phyloP scores from a whole-genome alignment of 2,329 filamentous ascomycete genomes.

The Aspergillus pseudoglaucus region DNA sequence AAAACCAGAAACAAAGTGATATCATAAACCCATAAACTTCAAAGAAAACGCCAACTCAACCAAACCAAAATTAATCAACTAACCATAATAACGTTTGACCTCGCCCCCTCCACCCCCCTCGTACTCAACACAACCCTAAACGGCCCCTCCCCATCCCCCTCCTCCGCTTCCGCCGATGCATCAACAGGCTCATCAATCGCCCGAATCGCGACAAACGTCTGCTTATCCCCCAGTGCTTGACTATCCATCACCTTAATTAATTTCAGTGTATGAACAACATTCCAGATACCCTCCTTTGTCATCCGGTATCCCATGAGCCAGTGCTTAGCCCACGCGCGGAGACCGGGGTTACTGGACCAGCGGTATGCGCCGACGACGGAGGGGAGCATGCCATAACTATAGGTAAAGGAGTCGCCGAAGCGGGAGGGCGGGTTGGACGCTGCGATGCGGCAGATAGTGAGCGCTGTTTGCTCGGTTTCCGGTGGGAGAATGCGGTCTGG shows the following conservation, averaged over 20 bases:
- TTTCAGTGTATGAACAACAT: conserved; percentile 3
- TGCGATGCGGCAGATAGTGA: conserved; percentile 9
- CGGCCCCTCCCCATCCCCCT: neutral
- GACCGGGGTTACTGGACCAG: conserved; percentile 7
- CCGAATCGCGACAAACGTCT: conserved; percentile 1
- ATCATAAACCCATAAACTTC: no score
- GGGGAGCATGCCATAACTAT: conserved; percentile 9
- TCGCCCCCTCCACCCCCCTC: neutral
- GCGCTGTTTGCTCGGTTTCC: conserved; percentile 5
- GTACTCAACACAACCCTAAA: neutral
- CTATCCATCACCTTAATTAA: conserved; percentile 4
- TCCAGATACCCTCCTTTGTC: conserved; percentile 7
- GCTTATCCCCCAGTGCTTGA: neutral
- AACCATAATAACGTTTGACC: neutral
- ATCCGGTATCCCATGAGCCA: conserved; percentile 5
- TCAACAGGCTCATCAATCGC: conserved; percentile 5
- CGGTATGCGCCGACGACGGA: conserved; percentile 10
- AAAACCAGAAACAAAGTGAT: no score
- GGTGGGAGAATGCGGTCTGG: conserved; percentile 5
- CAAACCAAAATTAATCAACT: neutral
- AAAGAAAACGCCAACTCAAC: no score
- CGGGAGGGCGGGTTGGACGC: conserved; percentile 4
- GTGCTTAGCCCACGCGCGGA: conserved; percentile 6
- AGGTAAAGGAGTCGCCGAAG: conserved; percentile 8
- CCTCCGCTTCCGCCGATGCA: neutral